Evolutionary conservation across 352 stramenopile species (phyloP), one percentile per base, ranked within the genome.

Genomic region (Peronospora belbahrii): DNA sequence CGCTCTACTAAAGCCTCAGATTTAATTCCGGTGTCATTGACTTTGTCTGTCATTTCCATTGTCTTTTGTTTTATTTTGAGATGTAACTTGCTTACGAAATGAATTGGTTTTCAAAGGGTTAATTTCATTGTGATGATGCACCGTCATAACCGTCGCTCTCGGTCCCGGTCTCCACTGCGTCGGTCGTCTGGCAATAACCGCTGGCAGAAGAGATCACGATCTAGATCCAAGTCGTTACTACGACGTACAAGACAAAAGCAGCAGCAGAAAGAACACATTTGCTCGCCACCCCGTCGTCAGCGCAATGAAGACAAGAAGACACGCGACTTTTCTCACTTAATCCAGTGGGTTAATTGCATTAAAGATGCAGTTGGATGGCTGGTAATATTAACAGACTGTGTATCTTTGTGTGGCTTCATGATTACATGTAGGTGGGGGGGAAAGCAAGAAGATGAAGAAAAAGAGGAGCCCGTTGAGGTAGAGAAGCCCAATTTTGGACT

Each of bases 401-500:
- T 31, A 4, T 23, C 22, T 32, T n/a, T 48, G 40, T 28, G 5
- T 22, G 5, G 32, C 6, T 11, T 6, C 8, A n/a, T 42, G 6
- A 24, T 15, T 38, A 24, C 37, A 39, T 32, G 27, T 40, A 89
- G 77, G 35, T 89, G 80, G 78, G 78, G 78, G 5, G 78, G 78
- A 6, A 86, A 89, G 57, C 49, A 77, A 22, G 75, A 86, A 48
- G 67, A 85, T 31, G 50, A 83, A 6, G 52, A 83, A 18, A 60
- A 78, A 30, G 69, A 65, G 10, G 56, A 70, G 56, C 73, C 70
- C 1, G 68, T 88, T 20, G 68, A 96, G 51, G 72, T 90, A 34
- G 68, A 96, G 52, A 98, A 98, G 58, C 84, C 96, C 10, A 97
- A 99, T 64, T 99, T 99, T 65, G 96, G 90, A 0, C 71, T 99